These are phyloP conservation scores for Candida dendrica DNA, from an alignment of 805 yeast species.

Conservation along the genomic window DNA sequence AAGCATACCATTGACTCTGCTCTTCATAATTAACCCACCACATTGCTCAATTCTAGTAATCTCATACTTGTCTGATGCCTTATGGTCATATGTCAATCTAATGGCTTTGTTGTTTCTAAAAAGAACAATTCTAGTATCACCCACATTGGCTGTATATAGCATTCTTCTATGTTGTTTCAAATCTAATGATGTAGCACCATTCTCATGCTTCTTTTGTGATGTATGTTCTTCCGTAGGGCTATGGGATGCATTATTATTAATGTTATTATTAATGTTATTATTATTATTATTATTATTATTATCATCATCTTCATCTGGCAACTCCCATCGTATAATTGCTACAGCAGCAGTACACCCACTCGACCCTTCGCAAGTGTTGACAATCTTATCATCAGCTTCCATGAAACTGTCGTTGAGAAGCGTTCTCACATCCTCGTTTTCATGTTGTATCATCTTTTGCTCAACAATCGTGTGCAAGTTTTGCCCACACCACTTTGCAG, in stretches of 20 bases:
- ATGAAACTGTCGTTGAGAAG: conserved; percentile 63
- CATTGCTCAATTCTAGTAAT: conserved; percentile 62
- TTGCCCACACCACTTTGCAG: conserved; percentile 93
- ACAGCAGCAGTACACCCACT: conserved; percentile 97
- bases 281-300: not conserved
- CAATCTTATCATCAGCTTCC: conserved; percentile 67
- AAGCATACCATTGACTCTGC: conserved; percentile 90
- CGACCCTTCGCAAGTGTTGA: conserved; percentile 52
- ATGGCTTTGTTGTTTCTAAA: conserved; percentile 69
- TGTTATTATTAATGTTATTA: not conserved
- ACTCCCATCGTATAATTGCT: conserved; percentile 83
- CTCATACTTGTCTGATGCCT: conserved; percentile 78
- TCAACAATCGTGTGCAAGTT: conserved; percentile 68
- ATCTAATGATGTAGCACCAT: conserved; percentile 17
- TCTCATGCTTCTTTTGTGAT: too few species aligned
- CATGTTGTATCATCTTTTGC: conserved; percentile 43
- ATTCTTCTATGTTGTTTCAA: conserved; percentile 50
- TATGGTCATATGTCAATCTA: conserved; percentile 87
- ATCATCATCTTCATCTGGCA: conserved; percentile 18
- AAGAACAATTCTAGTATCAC: conserved; percentile 82
- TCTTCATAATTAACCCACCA: conserved; percentile 86
- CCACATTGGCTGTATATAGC: conserved; percentile 91
- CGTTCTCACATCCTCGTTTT: conserved; percentile 50
- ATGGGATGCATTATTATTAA: not conserved
- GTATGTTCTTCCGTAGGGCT: not conserved